Conservation (phyloP, 805 yeast species). For the Candida glaebosa region DNA sequence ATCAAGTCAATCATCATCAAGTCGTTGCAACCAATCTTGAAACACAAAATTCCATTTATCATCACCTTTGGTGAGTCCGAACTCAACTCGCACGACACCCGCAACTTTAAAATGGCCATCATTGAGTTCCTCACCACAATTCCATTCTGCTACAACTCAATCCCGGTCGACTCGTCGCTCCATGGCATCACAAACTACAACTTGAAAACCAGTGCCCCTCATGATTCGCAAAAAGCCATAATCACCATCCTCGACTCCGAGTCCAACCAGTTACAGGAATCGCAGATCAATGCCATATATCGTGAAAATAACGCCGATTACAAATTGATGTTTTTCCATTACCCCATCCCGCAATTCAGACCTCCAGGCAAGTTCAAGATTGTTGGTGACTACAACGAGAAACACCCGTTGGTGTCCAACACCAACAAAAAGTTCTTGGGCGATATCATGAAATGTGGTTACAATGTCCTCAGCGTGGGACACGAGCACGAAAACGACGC, state of each 20-base stretch:
- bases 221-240: slow-evolving; percentile 19
- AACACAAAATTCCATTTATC: slow-evolving; percentile 27
- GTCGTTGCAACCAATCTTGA: slow-evolving; percentile 30
- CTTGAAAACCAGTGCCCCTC: slow-evolving; percentile 17
- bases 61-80: slow-evolving; percentile 41
- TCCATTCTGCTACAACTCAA: slow-evolving; percentile 33
- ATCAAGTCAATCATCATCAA: slow-evolving; percentile 28
- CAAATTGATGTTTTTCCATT: slow-evolving; percentile 36
- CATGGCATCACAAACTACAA: slow-evolving; percentile 40
- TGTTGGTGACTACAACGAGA: slow-evolving; percentile 37
- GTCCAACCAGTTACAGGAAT: slow-evolving; percentile 21
- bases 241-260: slow-evolving; percentile 35
- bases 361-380: slow-evolving; percentile 36
- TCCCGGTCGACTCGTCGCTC: slow-evolving; percentile 12
- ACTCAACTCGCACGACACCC: slow-evolving; percentile 5
- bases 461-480: slow-evolving; percentile 37
- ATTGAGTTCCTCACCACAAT: slow-evolving; percentile 28
- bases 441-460: slow-evolving; percentile 33
- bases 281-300: slow-evolving; percentile 34
- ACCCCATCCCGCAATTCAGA: slow-evolving; percentile 41
- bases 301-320: slow-evolving; percentile 14
- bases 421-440: slow-evolving; percentile 27
- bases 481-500: slow-evolving; percentile 45
- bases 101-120: slow-evolving; percentile 10
- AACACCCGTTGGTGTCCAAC: slow-evolving; percentile 28